phyloP scores from a whole-genome alignment of 306 rosid species.

The Morella rubra region DNA sequence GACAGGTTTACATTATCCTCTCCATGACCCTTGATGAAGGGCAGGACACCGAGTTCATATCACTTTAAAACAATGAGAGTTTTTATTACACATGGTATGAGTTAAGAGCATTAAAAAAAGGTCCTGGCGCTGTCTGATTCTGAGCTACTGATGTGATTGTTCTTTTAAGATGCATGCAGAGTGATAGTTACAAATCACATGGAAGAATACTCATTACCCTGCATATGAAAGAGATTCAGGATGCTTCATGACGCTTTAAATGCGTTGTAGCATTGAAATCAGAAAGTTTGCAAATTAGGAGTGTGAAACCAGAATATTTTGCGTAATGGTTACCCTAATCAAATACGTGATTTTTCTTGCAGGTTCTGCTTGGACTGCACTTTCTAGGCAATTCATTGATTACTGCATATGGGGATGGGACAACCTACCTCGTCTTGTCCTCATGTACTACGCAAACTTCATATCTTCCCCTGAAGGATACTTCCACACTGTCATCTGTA shows the following conservation, averaged over 20 bases:
- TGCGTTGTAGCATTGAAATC: background rate
- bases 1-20: background rate
- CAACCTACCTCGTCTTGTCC: constrained; percentile 87
- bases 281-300: background rate
- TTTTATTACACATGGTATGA: background rate
- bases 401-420: constrained; percentile 99
- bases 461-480: constrained; percentile 96
- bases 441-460: constrained; percentile 93
- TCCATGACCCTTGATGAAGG: background rate
- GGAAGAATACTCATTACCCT: background rate
- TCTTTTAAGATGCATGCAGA: background rate
- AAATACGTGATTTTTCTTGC: constrained; percentile 32
- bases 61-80: background rate
- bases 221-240: background rate
- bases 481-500: constrained; percentile 94
- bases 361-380: constrained; percentile 99
- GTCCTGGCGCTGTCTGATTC: background rate
- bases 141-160: background rate
- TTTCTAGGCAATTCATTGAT: constrained; percentile 86
- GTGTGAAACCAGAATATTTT: background rate
- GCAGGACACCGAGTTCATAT: background rate
- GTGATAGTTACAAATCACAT: background rate
- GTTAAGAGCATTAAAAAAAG: background rate
- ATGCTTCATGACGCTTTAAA: background rate
- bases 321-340: background rate